Base-by-base conservation (phyloP, 768 basidiomycete species). In the Clathrus columnatus region DNA sequence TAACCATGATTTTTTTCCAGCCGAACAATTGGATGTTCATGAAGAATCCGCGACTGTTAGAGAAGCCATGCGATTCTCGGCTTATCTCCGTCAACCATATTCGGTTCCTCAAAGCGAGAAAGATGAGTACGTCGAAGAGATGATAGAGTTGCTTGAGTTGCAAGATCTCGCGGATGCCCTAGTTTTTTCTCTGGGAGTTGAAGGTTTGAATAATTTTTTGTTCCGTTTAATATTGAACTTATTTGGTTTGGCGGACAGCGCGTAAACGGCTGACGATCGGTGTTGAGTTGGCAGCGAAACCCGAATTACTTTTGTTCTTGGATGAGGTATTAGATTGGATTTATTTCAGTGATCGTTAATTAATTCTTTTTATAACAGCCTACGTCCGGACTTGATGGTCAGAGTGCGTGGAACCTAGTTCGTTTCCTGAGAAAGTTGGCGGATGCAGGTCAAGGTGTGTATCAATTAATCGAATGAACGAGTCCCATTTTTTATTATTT, bases 341-440 rank as follows among this genome's bases (percentile, higher is more conserved):
- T 52, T 20, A 5, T 74, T 74, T 1, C 72, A 72, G 8, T 32
- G 36, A 20, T 63, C 64, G n/a, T 1, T 58, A 58, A 61, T 65
- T 5, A 50, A 64, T 49, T 23, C 26, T 41, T 59, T 63, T 11
- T 28, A 51, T 11, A 32, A 48, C 10, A 78, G 63, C 77, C 78
- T 16, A 80, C 79, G 2, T 79, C 79, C 10, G 77, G 80, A 56
- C 65, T 83, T 54, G 82, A 83, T 61, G 73, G 74, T 36, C 79
- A 80, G 64, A 84, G 82, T 52, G 88, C 90, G 2, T 90, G 86
- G 86, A 84, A 86, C 62, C 70, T 91, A 27, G 79, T 90, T 24
- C 83, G 85, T 41, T 87, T 93, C 79, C 67, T 92, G 46, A 74
- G 84, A 10, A 90, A 91, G 64, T 80, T 93, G 42, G 88, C 89